Base-by-base conservation (phyloP, 306 rosid species). In the Cucumis hystrix region DNA sequence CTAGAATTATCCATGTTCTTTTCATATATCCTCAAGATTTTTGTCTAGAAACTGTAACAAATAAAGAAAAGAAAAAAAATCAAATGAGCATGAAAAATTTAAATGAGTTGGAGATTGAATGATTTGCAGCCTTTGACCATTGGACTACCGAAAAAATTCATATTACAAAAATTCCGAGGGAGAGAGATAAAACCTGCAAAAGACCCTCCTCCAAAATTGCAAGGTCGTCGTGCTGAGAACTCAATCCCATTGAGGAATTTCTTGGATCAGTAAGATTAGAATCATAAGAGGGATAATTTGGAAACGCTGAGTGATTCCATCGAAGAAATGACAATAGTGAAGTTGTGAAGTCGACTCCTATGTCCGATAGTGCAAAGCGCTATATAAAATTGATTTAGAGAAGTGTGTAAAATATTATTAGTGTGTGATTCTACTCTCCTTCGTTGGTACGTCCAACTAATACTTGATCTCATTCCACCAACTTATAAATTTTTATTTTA, bases 121-220 rank as follows among this genome's bases (percentile, higher is more conserved):
- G 35, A 45, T 70, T 47, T 14, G 14, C 39, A 45, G 20, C 75
- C 40, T 45, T 70, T 12, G 75, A 70, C 37, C 75, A 47, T 21
- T 8, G 12, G 20, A 21, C 5, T 10, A n/a, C 7, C 13, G 3
- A 9, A 47, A 71, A 71, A 20, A 71, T 8, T 28, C 57, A 1
- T 7, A 16, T 28, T 71, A 47, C 56, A 12, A 16, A 77, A 45
- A 59, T 11, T 41, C 15, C 1, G 30, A 72, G 55, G 41, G 64
- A 43, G 6, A 23, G 58, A 20, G n/a, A 40, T 41, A 16, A 57
- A 71, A 88, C 91, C 91, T 82, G 87, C n/a, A 82, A 1, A 49
- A 80, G 83, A 43, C 89, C 91, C 58, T 74, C 79, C 83, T 85
- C 91, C 86, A 88, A 76, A 12, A 72, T 81, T 77, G 78, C 70